Percentiles rank a stretch among this genome's conserved stretches.
phyloP scores from a whole-genome alignment of 352 stramenopile species.

The Globisporangium acanthophoron region DNA sequence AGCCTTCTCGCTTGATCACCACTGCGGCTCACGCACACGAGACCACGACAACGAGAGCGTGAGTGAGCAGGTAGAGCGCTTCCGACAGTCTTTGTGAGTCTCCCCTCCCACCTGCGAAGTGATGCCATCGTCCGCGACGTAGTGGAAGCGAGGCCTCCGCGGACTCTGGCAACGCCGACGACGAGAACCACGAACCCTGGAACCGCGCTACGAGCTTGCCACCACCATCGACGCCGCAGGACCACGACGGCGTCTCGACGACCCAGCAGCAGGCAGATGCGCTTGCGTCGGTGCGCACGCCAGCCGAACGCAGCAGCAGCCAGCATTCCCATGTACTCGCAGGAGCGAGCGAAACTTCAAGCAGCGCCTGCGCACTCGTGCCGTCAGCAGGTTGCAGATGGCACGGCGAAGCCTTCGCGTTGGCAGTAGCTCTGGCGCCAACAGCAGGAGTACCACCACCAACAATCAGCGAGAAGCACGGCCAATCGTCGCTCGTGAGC shows the following conservation, averaged over 20 bases:
- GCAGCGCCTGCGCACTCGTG: slow-evolving; percentile 1
- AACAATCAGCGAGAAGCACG: slow-evolving; percentile 30
- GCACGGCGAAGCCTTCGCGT: background rate
- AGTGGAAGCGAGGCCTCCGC: background rate
- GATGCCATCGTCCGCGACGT: slow-evolving; percentile 6
- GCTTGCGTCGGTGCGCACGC: background rate
- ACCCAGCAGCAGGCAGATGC: slow-evolving; percentile 19
- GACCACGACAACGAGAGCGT: background rate
- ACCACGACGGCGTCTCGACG: slow-evolving; percentile 21
- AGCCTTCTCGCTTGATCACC: background rate
- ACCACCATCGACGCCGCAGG: slow-evolving; percentile 16
- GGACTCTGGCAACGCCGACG: background rate
- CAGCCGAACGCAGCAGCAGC: slow-evolving; percentile 21
- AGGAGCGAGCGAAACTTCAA: background rate
- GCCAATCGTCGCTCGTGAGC: slow-evolving; percentile 29
- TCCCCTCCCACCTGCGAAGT: slow-evolving; percentile 12
- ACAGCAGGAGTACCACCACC: background rate
- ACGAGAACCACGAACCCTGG: background rate
- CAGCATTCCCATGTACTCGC: slow-evolving; percentile 26
- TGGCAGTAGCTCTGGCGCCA: background rate
- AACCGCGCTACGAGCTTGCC: slow-evolving; percentile 6
- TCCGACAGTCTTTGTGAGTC: background rate
- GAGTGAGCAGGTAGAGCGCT: background rate
- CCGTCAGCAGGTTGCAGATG: slow-evolving; percentile 4
- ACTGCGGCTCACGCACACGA: background rate